Base-by-base conservation (phyloP, 148 eudicot genomes). In the Rhododendron kiyosumense region DNA sequence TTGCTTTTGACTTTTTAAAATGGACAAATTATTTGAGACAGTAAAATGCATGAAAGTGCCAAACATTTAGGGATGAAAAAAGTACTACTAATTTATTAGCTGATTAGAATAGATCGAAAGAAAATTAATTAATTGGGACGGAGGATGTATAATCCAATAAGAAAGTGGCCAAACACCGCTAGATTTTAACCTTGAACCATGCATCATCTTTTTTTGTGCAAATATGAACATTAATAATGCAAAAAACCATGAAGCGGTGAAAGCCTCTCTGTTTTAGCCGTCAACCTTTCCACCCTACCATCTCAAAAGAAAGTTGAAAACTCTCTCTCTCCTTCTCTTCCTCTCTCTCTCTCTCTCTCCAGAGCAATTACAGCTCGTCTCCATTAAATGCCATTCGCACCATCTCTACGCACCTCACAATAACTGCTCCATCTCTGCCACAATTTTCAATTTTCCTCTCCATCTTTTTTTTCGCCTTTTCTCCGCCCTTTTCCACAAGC, bases 401-500 rank as follows among this genome's bases (percentile, higher is more conserved):
- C 84, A 82, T 63, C 84, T 82, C 75, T 63, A 63, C 71, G 9
- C 75, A 82, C 84, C 74, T 82, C 26, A 76, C 84, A 82, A 61
- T 82, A 82, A 82, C 84, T 82, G 34, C 84, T 38, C 75, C 15
- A 26, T 63, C 69, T n/a, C 75, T 82, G 75, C 52, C 84, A 41
- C 51, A 82, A 78, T 43, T 78, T 43, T 78, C 81, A 45, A 43
- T 78, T 78, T 57, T 61, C 61, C 67, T 82, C 84, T 63, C 75
- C 84, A 61, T n/a, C 84, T 59, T 67, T 82, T 59, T 57, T 69
- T 67, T 67, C 34, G 74, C 84, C 75, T 51, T 82, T 82, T 63
- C 84, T 61, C 75, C 15, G 67, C 71, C 84, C 84, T 67, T 34
- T 81, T 81, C 73, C 75, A 61, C 84, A 22, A 65, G 14, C 52